Conservation (phyloP, 257 asterid species). For the Nicotiana attenuata region DNA sequence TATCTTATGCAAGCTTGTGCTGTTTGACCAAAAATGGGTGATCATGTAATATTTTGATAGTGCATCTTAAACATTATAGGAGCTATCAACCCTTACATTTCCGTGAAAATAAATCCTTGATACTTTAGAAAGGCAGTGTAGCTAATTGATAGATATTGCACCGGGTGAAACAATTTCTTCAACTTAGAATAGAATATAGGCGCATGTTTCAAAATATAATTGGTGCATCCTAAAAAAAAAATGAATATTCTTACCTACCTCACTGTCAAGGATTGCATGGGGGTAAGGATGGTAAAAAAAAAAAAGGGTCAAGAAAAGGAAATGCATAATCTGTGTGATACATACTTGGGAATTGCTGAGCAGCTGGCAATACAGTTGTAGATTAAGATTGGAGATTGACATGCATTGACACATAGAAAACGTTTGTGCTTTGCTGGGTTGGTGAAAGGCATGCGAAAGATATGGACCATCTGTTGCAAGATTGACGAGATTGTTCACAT, state of each 20-base stretch:
- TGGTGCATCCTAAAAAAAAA: neutral
- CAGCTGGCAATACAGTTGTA: neutral
- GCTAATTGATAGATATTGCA: slow-evolving; percentile 34
- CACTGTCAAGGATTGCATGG: neutral
- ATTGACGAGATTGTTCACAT: too few relatives aligned
- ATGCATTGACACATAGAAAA: neutral
- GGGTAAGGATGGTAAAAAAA: neutral
- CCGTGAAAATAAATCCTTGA: neutral
- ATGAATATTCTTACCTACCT: neutral
- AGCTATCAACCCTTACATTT: neutral
- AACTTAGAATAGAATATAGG: neutral
- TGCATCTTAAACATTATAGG: neutral
- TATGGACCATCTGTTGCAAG: too few relatives aligned
- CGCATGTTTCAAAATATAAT: neutral
- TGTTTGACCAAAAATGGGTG: too few relatives aligned
- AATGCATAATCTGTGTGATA: neutral
- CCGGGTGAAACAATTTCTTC: slow-evolving; percentile 11
- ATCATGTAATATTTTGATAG: neutral
- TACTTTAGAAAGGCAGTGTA: neutral
- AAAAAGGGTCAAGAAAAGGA: neutral
- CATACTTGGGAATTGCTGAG: neutral
- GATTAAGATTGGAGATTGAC: neutral
- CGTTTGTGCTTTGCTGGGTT: neutral
- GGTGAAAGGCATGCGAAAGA: too few relatives aligned
- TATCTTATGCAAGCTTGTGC: neutral